Conservation (phyloP, 306 rosid species). For the Acmispon strigosus region DNA sequence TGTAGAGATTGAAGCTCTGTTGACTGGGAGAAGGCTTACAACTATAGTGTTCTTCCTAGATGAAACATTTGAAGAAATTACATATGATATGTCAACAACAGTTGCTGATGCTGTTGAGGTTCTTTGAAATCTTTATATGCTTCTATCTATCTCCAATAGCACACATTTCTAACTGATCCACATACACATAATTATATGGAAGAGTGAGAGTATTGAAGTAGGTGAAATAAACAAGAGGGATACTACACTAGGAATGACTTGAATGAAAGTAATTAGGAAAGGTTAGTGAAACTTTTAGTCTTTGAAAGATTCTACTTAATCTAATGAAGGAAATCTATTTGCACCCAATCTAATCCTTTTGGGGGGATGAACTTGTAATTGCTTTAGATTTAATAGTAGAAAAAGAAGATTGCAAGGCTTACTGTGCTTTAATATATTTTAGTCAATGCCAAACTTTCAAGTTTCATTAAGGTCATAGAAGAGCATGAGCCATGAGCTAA, state of each 20-base stretch:
- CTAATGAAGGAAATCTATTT: neutral
- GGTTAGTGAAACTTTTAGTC: neutral
- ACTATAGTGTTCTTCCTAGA: slow-evolving; percentile 83
- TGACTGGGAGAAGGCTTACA: slow-evolving; percentile 69
- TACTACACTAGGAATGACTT: neutral
- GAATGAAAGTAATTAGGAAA: neutral
- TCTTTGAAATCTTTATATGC: slow-evolving; percentile 14
- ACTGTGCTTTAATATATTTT: neutral
- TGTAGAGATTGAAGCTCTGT: slow-evolving; percentile 73
- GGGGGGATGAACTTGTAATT: neutral
- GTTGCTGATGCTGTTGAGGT: slow-evolving; percentile 95
- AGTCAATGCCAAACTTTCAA: neutral
- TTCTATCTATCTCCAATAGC: slow-evolving; percentile 1
- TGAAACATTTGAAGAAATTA: slow-evolving; percentile 88
- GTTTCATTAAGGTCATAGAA: neutral
- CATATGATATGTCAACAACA: slow-evolving; percentile 82
- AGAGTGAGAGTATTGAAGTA: neutral
- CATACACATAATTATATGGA: neutral
- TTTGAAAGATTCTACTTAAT: neutral
- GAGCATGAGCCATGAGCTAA: neutral
- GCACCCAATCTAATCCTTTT: neutral
- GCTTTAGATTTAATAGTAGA: neutral
- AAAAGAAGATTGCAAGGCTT: neutral
- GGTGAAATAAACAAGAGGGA: neutral
- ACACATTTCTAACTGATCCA: neutral